These are phyloP conservation scores for Aphanoascus verrucosus DNA, from an alignment of 2,329 filamentous ascomycete species.

Conservation along the genomic window DNA sequence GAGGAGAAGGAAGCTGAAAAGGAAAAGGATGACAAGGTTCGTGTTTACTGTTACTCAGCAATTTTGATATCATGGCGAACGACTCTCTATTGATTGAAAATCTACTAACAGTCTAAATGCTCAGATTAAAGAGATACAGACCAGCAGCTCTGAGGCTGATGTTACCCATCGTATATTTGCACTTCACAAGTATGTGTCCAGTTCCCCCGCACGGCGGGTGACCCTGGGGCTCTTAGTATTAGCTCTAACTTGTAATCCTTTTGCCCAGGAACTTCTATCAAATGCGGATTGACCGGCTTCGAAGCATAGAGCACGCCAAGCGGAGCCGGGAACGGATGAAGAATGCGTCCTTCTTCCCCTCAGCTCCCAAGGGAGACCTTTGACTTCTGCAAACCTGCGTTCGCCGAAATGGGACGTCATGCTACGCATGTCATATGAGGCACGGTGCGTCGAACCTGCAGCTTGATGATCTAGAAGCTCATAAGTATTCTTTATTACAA, in stretches of 20 bases:
- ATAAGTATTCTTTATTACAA: too few species aligned
- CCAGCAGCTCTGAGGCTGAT: slow-evolving; percentile 36
- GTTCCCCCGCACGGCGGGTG: too few species aligned
- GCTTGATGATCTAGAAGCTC: not conserved
- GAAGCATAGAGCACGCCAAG: slow-evolving; percentile 67
- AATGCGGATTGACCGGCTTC: slow-evolving; percentile 67
- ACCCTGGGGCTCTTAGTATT: too few species aligned
- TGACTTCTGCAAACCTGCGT: not conserved
- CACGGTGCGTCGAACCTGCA: not conserved
- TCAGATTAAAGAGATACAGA: slow-evolving; percentile 40
- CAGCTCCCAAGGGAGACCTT: slow-evolving; percentile 56
- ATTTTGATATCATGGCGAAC: not conserved
- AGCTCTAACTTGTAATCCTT: not conserved
- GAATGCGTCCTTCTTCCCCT: slow-evolving; percentile 71
- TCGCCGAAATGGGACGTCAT: not conserved
- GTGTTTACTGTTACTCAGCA: not conserved
- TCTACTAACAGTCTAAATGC: not conserved
- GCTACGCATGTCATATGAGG: not conserved
- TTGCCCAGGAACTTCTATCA: slow-evolving; percentile 65
- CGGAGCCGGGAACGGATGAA: slow-evolving; percentile 69
- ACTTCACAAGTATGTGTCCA: slow-evolving; percentile 56
- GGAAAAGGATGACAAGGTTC: slow-evolving; percentile 46
- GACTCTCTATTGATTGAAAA: too few species aligned
- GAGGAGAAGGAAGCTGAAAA: slow-evolving; percentile 31
- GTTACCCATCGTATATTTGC: slow-evolving; percentile 72